These are phyloP conservation scores for Eimeria necatrix DNA, from an alignment of 169 alveolate genomes.

Conservation along the genomic window DNA sequence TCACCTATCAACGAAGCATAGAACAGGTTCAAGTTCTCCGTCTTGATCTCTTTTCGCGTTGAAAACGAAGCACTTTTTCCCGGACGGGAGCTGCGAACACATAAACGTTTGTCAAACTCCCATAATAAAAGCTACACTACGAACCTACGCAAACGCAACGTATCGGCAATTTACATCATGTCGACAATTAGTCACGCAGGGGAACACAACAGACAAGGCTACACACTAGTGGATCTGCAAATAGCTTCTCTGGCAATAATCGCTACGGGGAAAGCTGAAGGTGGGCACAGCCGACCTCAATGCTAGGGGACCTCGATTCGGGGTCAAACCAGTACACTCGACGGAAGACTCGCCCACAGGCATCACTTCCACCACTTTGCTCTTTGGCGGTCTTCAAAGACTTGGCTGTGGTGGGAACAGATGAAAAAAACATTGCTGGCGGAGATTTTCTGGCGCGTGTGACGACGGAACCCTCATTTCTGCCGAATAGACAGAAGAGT, in stretches of 20 bases:
- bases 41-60: slow-evolving; percentile 82
- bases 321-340: slow-evolving; percentile 49
- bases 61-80: slow-evolving; percentile 81
- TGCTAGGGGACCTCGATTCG: slow-evolving; percentile 44
- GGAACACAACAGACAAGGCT: too few species aligned
- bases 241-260: too few species aligned
- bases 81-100: slow-evolving; percentile 81
- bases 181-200: too few species aligned
- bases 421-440: background rate
- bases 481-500: background rate
- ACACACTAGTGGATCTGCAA: too few species aligned
- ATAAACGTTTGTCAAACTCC: background rate
- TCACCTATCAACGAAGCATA: slow-evolving; percentile 82
- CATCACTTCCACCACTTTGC: background rate
- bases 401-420: background rate
- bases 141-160: too few species aligned
- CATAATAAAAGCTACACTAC: too few species aligned
- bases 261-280: too few species aligned
- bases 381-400: slow-evolving; percentile 16
- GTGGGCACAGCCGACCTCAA: slow-evolving; percentile 5
- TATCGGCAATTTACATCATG: too few species aligned
- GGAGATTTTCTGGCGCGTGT: background rate
- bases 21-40: slow-evolving; percentile 82
- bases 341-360: background rate
- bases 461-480: background rate